Evolutionary conservation across 768 basidiomycete genomes (phyloP), one percentile per base, ranked within the genome.

Genomic region (Tylopilus sp.): DNA sequence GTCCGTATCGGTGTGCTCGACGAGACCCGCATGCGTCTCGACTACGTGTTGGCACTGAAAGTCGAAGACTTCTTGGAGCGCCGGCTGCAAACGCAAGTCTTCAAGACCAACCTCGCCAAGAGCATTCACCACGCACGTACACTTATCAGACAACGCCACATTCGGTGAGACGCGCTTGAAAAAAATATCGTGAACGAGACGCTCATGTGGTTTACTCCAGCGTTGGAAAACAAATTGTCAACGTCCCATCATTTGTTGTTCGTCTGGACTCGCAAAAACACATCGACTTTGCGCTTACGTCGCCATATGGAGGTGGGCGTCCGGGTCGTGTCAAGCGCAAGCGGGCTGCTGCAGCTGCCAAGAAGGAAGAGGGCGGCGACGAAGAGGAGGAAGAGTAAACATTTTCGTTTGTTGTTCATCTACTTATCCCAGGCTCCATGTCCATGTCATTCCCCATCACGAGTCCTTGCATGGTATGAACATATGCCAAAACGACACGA

Each of bases 51-150:
- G 73, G 97, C 95, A 48, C 79, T 98, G 64, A 98, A 98, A 80
- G 85, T 98, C 64, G 97, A 99, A 74, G 97, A 99, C 76, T 99
- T 99, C 88, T 88, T 99, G 88, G 97, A 99, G 81, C 83, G 97
- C 66, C 79, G 97, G 64, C 76, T 99, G 69, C 97, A 99, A 77
- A 99, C 97, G 36, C 97, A 98, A 79, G 97, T 99, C 65, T 99
- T 98, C 89, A 98, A 98, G 83, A 85, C 81, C 61, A 95, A 95
- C 60, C 81, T 99, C 58, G 97, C 97, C 52, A 98, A 98, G 85
- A 86, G 82, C 66, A 97, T 99, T 63, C 97, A 99, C 75, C 97
- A 98, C 71, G 97, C 97, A 40, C 88, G 97, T 75, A 92, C 94
- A 59, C 81, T 99, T 69, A 99, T 99, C 78, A 81, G 93, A 68